These are phyloP conservation scores for Cavenderia fasciculata DNA, from an alignment of 78 protist genomes.

Conservation along the genomic window DNA sequence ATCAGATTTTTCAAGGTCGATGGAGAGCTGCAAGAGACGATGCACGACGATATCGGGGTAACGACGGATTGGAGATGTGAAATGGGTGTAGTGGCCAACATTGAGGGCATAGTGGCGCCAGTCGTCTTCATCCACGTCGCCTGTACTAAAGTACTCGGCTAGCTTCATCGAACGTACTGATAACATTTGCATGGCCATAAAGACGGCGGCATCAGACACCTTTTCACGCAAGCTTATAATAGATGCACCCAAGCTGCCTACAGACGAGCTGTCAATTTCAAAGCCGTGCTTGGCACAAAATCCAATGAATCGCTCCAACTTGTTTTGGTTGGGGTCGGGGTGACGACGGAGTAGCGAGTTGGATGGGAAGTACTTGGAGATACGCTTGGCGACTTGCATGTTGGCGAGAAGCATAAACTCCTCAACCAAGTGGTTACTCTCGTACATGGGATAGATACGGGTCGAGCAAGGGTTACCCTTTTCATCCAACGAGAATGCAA, in stretches of 20 bases:
- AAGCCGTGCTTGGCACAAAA: slow-evolving; percentile 52
- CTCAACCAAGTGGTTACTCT: slow-evolving; percentile 87
- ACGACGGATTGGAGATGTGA: slow-evolving; percentile 98
- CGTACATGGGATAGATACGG: slow-evolving; percentile 55
- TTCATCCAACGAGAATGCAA: slow-evolving; percentile 83
- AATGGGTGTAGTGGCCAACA: slow-evolving; percentile 97
- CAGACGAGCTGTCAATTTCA: slow-evolving; percentile 12
- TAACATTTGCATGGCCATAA: slow-evolving; percentile 59
- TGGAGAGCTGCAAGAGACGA: slow-evolving; percentile 84
- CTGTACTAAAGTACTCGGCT: slow-evolving; percentile 91
- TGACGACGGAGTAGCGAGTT: slow-evolving; percentile 92
- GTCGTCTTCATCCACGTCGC: slow-evolving; percentile 42
- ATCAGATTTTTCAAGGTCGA: not conserved
- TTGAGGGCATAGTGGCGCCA: slow-evolving; percentile 85
- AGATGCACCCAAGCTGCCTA: slow-evolving; percentile 43
- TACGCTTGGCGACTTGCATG: slow-evolving; percentile 88
- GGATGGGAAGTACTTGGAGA: slow-evolving; percentile 78
- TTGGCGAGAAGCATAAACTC: slow-evolving; percentile 98
- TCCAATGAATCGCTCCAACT: slow-evolving; percentile 7
- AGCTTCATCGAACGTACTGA: slow-evolving; percentile 93
- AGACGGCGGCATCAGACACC: not conserved
- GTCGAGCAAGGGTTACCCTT: slow-evolving; percentile 85
- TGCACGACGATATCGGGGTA: slow-evolving; percentile 96
- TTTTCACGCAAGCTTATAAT: slow-evolving; percentile 4
- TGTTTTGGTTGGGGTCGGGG: slow-evolving; percentile 82